These are phyloP conservation scores for Coniochaeta sp. DNA, from an alignment of 2,329 filamentous ascomycete genomes.

Conservation along the genomic window DNA sequence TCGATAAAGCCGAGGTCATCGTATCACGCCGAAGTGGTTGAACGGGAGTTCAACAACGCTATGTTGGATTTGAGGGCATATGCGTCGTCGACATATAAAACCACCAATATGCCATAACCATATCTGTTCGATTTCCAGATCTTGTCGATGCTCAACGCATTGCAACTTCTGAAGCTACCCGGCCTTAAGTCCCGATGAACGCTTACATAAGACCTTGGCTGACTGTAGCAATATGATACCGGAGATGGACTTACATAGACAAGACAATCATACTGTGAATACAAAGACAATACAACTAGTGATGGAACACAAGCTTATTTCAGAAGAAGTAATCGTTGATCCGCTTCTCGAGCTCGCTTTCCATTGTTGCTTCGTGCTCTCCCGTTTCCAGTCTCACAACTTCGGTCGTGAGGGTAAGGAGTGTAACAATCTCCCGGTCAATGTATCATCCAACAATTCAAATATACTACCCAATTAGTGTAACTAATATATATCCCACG, in stretches of 20 bases:
- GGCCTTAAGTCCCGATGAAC: too few relatives aligned
- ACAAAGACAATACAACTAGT: too few relatives aligned
- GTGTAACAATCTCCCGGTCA: neutral
- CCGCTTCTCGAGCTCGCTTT: too few relatives aligned
- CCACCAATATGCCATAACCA: neutral
- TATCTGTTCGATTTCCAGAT: neutral
- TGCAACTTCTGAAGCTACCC: too few relatives aligned
- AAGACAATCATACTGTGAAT: too few relatives aligned
- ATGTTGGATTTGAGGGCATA: constrained; percentile 19
- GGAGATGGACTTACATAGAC: too few relatives aligned
- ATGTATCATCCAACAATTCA: neutral
- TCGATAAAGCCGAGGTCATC: constrained; percentile 27
- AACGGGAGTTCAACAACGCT: constrained; percentile 20
- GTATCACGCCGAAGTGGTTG: constrained; percentile 21
- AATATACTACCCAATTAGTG: neutral
- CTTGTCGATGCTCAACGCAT: neutral
- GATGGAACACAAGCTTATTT: too few relatives aligned
- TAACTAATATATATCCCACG: neutral
- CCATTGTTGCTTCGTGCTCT: too few relatives aligned
- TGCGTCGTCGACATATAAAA: neutral
- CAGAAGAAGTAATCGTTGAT: too few relatives aligned
- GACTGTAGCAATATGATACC: too few relatives aligned
- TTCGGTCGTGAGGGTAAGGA: neutral
- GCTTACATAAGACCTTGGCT: too few relatives aligned
- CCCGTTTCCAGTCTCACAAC: neutral